phyloP scores from a whole-genome alignment of 495 filamentous ascomycete genomes.

The Neurospora sp. region DNA sequence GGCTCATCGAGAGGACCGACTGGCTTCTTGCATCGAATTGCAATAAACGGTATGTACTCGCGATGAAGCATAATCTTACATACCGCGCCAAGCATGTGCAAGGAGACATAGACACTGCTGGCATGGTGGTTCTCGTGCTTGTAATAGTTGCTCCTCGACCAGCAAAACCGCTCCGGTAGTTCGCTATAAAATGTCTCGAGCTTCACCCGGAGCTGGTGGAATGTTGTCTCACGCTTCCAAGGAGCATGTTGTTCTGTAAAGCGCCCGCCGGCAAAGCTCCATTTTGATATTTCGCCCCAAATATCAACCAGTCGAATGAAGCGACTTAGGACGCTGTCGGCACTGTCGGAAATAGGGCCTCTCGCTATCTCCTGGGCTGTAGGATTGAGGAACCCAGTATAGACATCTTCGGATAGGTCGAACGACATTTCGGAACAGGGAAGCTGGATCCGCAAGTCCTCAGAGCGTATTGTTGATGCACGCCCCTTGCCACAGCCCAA shows the following conservation, averaged over 20 bases:
- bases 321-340: conserved; percentile 63
- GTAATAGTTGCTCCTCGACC: conserved; percentile 66
- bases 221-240: conserved; percentile 54
- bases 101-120: conserved; percentile 61
- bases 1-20: conserved; percentile 66
- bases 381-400: conserved; percentile 37
- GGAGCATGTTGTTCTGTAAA: conserved; percentile 50
- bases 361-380: conserved; percentile 15
- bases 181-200: conserved; percentile 57
- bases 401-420: conserved; percentile 58
- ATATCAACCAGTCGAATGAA: conserved; percentile 71
- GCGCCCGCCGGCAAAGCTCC: conserved; percentile 63
- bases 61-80: conserved; percentile 72
- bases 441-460: conserved; percentile 58
- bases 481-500: conserved; percentile 67
- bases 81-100: conserved; percentile 70
- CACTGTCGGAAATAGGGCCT: conserved; percentile 44
- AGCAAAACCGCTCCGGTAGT: conserved; percentile 59
- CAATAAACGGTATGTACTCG: conserved; percentile 75
- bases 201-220: conserved; percentile 47
- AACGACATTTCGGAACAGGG: conserved; percentile 59
- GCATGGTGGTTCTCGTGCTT: conserved; percentile 69
- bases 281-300: conserved; percentile 69
- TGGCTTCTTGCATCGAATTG: conserved; percentile 57
- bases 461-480: conserved; percentile 55